Evolutionary conservation across 768 basidiomycete species (phyloP), one percentile per base, ranked within the genome.

Genomic region (Auricularia sp.): DNA sequence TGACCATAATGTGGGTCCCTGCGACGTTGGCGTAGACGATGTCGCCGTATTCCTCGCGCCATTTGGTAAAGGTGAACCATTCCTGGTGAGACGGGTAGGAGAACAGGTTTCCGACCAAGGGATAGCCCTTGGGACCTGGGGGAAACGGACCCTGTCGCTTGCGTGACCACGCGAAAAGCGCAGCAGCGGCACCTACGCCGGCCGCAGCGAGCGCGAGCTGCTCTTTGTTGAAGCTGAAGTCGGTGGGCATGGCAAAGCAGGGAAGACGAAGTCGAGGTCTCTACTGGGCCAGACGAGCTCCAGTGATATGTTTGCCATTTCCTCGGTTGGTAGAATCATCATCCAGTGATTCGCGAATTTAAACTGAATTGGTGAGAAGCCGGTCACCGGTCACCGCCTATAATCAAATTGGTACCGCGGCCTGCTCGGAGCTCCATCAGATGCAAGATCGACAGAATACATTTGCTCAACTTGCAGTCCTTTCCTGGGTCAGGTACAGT

Each of bases 1-100:
- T 14, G 58, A 68, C 61, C 13, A 71, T 24, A 39, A 92, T 80
- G 1, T 83, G 81, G 66, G 88, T 83, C 0, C 88, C 86, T 59
- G 87, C 78, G 29, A 88, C 74, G 68, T 86, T 84, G 42, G 90
- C 73, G 70, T 88, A 85, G 0, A 85, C 83, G 69, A 90, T 75
- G 59, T 81, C 82, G 61, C 89, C 89, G 34, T 29, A 59, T 29
- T 59, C 29, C 33, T 59, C 56, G 29, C 56, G 24, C 56, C 56
- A 59, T 35, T 59, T 59, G 29, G 34, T 59, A 29, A 59, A 59
- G 56, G 56, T 59, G 29, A 59, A 14, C 56, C 56, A 59, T 39
- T 62, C 68, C 47, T 68, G 63, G 33, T 66, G 58, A 34, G 65
- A 68, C 4, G 72, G 72, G 3, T 70, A 64, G 54, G 71, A 71